Conservation (phyloP, 192 early-diverging fungal species). For the Anaeromyces robustus region DNA sequence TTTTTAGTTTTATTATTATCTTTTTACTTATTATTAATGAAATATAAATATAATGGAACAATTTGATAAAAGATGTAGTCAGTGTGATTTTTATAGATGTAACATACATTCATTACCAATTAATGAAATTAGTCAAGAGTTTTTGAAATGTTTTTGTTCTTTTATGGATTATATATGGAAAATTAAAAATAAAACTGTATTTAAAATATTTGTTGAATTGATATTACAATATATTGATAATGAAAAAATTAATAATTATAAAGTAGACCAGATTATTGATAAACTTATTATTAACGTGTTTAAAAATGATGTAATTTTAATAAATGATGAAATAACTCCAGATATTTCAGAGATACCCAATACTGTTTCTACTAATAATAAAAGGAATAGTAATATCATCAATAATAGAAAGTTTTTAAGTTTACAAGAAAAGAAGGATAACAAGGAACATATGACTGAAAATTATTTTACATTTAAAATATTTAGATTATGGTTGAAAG, state of each 20-base stretch:
- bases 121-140: neutral
- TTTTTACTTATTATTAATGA: too few species aligned
- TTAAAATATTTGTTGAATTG: neutral
- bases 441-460: neutral
- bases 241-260: neutral
- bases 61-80: neutral
- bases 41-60: neutral
- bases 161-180: neutral
- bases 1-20: too few species aligned
- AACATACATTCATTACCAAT: neutral
- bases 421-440: neutral
- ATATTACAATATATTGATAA: neutral
- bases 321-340: too few species aligned
- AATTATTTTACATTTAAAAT: neutral
- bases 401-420: too few species aligned
- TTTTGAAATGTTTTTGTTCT: neutral
- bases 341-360: too few species aligned
- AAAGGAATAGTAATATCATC: too few species aligned
- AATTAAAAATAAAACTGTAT: neutral
- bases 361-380: too few species aligned
- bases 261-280: neutral
- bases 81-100: neutral
- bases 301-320: too few species aligned
- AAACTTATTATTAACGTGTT: neutral
- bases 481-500: neutral